Evolutionary conservation across 148 eudicot genomes (phyloP).

Genomic region (Rhododendron kiyosumense): DNA sequence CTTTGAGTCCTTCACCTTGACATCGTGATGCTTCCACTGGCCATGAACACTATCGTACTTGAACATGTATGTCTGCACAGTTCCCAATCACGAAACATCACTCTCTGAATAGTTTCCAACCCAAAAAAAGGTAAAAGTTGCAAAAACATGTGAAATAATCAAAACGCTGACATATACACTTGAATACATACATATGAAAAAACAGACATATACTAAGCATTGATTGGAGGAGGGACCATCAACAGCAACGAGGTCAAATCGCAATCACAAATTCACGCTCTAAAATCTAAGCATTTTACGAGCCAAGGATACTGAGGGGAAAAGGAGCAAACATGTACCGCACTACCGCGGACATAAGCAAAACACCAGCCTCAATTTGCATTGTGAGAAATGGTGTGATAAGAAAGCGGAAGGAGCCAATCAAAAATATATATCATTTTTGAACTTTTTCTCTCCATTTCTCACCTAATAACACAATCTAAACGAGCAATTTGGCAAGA

Average conservation of each 20-base stretch:
- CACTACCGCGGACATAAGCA: background rate
- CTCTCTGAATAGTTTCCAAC: background rate
- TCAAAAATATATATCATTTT: too few relatives aligned
- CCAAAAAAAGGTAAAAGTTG: background rate
- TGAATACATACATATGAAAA: too few relatives aligned
- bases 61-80: conserved; percentile 50
- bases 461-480: background rate
- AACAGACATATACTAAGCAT: background rate
- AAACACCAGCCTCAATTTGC: background rate
- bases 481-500: background rate
- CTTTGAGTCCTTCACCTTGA: conserved; percentile 42
- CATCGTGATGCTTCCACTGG: conserved; percentile 42
- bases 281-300: background rate
- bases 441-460: background rate
- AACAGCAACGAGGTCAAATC: background rate
- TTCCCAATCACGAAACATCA: background rate
- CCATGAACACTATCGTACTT: conserved; percentile 54
- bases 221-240: background rate
- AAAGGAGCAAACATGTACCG: background rate
- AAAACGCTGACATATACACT: background rate
- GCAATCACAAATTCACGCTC: background rate
- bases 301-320: background rate
- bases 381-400: background rate
- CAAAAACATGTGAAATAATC: background rate
- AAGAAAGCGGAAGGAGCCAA: background rate